phyloP scores from a whole-genome alignment of 768 basidiomycete species.

The Suillus americanus region DNA sequence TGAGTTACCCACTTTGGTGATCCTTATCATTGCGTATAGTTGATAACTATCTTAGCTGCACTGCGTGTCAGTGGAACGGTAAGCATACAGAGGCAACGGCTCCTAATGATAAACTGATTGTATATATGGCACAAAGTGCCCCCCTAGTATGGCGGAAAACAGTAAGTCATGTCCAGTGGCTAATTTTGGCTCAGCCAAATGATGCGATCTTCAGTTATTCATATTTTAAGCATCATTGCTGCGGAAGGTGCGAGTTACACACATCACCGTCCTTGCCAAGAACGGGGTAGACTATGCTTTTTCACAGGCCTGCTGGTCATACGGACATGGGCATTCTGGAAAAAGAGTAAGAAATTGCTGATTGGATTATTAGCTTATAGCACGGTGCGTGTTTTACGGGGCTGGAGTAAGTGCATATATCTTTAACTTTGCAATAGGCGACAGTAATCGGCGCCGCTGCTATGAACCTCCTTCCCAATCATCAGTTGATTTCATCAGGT shows the following conservation, averaged over 20 bases:
- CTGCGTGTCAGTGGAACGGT: slow-evolving; percentile 5
- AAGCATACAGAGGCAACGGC: no score
- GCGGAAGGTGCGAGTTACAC: slow-evolving; percentile 5
- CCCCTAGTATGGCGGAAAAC: slow-evolving; percentile 3
- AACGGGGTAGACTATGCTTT: not conserved
- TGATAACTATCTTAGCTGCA: not conserved
- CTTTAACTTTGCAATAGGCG: slow-evolving; percentile 2
- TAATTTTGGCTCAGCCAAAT: not conserved
- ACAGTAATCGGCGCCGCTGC: slow-evolving; percentile 9
- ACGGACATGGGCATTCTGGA: slow-evolving; percentile 23
- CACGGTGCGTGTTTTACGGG: slow-evolving; percentile 1
- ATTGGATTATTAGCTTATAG: slow-evolving; percentile 16
- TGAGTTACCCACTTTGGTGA: slow-evolving; percentile 4
- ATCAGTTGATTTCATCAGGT: slow-evolving; percentile 10
- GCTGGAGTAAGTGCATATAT: not conserved
- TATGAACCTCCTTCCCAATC: slow-evolving; percentile 6
- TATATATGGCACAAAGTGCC: not conserved
- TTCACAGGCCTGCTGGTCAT: slow-evolving; percentile 16
- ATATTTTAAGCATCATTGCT: slow-evolving; percentile 10
- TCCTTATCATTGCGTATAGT: not conserved
- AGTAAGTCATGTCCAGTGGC: slow-evolving; percentile 6
- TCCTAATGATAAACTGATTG: slow-evolving; percentile 4
- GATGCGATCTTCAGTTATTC: slow-evolving; percentile 4
- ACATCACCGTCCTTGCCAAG: not conserved
- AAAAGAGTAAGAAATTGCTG: slow-evolving; percentile 12